These are phyloP conservation scores for Carallia pectinifolia DNA, from an alignment of 345 rosid species.

Conservation along the genomic window DNA sequence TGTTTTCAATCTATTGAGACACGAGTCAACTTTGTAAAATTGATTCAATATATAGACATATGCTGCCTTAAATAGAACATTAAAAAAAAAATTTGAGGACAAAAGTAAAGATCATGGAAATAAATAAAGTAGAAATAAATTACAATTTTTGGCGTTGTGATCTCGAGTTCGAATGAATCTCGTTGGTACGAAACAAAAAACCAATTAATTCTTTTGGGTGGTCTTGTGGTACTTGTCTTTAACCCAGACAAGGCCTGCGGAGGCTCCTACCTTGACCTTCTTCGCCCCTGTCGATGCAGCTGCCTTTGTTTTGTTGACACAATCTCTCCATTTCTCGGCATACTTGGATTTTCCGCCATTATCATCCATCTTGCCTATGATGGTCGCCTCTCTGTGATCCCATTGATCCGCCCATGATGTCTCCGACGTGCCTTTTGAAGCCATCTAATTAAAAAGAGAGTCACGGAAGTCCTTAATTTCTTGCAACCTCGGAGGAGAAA, in stretches of 20 bases:
- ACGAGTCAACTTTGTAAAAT: too few relatives aligned
- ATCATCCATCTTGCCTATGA: neutral
- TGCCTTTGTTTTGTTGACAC: neutral
- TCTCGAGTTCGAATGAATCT: too few relatives aligned
- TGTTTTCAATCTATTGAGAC: too few relatives aligned
- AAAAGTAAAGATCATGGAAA: too few relatives aligned
- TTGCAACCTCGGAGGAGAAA: too few relatives aligned
- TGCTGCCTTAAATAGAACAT: too few relatives aligned
- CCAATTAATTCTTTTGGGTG: neutral
- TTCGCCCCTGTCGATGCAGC: neutral
- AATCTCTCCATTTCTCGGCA: neutral
- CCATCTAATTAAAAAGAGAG: neutral
- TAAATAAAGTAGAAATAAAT: too few relatives aligned
- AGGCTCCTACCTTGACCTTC: neutral
- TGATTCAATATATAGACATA: too few relatives aligned
- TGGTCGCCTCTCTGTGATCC: neutral
- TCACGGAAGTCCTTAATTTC: too few relatives aligned
- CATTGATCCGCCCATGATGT: conserved; percentile 8
- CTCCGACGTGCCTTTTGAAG: neutral
- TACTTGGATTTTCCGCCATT: neutral
- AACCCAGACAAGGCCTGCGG: neutral
- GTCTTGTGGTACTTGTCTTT: neutral
- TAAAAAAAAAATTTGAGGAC: too few relatives aligned
- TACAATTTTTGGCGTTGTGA: too few relatives aligned
- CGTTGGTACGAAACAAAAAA: neutral